phyloP scores from a whole-genome alignment of 140 eudicot genomes.

The Senecio squalidus region DNA sequence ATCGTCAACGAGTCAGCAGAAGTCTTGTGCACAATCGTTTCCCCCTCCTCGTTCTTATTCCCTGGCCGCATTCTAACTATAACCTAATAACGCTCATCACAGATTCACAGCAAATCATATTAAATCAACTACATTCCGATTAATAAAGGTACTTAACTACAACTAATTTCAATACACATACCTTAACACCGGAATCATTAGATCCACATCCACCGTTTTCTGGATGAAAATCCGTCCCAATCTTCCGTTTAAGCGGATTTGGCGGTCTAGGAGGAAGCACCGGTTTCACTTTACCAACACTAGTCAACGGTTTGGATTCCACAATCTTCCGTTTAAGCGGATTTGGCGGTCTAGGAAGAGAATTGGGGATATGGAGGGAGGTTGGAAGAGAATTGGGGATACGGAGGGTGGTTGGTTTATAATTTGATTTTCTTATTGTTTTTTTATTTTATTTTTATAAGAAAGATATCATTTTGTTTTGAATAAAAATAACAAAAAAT shows the following conservation, averaged over 20 bases:
- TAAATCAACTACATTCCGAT: no score
- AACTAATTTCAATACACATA: conserved; percentile 10
- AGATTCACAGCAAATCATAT: no score
- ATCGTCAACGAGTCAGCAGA: conserved; percentile 66
- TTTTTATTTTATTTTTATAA: no score
- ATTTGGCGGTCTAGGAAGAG: conserved; percentile 80
- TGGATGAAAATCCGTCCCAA: conserved; percentile 32
- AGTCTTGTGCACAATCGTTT: conserved; percentile 51
- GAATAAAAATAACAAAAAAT: no score
- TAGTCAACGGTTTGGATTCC: conserved; percentile 15
- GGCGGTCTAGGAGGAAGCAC: conserved; percentile 87
- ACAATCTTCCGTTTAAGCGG: conserved; percentile 57
- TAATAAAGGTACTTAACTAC: no score
- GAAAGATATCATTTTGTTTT: no score
- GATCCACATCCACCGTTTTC: conserved; percentile 36
- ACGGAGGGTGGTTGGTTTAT: no score
- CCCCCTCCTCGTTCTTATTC: conserved; percentile 68
- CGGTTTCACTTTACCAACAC: conserved; percentile 40
- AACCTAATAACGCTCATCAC: no score
- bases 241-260: conserved; percentile 62
- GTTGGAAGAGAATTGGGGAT: no score
- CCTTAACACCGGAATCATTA: conserved; percentile 83
- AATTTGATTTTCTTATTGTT: no score
- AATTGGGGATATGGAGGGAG: no score
- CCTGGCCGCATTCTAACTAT: conserved; percentile 84